Conservation (phyloP, 495 filamentous ascomycete genomes). For the Penicillium taxi region DNA sequence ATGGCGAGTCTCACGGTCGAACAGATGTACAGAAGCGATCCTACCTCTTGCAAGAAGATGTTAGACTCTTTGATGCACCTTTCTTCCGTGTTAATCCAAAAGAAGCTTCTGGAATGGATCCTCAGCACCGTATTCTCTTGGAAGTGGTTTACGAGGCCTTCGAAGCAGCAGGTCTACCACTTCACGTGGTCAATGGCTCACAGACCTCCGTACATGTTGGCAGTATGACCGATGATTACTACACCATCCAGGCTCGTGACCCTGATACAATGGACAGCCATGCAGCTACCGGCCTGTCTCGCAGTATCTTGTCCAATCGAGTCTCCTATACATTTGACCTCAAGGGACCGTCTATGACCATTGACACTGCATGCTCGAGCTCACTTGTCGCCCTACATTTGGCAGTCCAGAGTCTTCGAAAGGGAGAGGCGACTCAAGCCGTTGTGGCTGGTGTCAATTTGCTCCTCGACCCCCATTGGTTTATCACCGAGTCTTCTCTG, state of each 20-base stretch:
- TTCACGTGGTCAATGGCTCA: slow-evolving; percentile 2
- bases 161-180: slow-evolving; percentile 22
- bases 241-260: slow-evolving; percentile 31
- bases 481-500: slow-evolving; percentile 4
- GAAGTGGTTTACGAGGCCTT: slow-evolving; percentile 49
- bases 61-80: slow-evolving; percentile 27
- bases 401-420: slow-evolving; percentile 32
- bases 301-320: slow-evolving; percentile 20
- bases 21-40: slow-evolving; percentile 21
- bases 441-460: slow-evolving; percentile 12
- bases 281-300: slow-evolving; percentile 32
- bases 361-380: slow-evolving; percentile 33
- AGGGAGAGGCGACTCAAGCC: slow-evolving; percentile 26
- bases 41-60: slow-evolving; percentile 34
- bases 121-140: slow-evolving; percentile 41
- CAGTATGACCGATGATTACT: slow-evolving; percentile 29
- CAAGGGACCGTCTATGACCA: slow-evolving; percentile 29
- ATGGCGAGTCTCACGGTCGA: slow-evolving; percentile 11
- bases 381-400: slow-evolving; percentile 35
- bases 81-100: slow-evolving; percentile 49
- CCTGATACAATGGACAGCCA: slow-evolving; percentile 24
- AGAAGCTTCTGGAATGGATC: slow-evolving; percentile 38
- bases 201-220: slow-evolving; percentile 14
- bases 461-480: not conserved
- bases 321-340: slow-evolving; percentile 43